phyloP scores from a whole-genome alignment of 192 early-diverging fungal species.

The Cetraspora pellucida region DNA sequence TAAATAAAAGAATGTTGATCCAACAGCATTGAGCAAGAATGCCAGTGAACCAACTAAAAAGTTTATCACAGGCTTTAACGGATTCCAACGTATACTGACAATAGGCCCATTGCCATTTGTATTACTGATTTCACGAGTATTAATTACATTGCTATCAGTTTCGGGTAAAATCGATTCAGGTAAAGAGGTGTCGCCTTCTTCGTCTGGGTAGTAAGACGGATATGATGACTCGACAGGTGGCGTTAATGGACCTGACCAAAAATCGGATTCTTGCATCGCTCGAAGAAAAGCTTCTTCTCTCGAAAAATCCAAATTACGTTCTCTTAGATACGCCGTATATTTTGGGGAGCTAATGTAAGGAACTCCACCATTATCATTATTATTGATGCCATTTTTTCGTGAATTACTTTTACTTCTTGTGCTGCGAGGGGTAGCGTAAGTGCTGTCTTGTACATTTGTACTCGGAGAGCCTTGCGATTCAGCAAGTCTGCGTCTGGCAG shows the following conservation, averaged over 20 bases:
- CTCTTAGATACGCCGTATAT: conserved; percentile 17
- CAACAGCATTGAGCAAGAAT: not conserved
- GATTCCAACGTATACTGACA: not conserved
- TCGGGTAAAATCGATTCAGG: not conserved
- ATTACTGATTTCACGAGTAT: not conserved
- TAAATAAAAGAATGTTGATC: not conserved
- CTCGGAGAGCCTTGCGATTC: no score
- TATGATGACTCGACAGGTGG: not conserved
- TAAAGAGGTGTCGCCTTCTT: not conserved
- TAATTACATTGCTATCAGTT: not conserved
- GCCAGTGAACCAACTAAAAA: not conserved
- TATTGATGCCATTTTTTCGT: not conserved
- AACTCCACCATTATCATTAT: not conserved
- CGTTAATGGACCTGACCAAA: no score
- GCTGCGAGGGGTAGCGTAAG: no score
- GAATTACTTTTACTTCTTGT: no score
- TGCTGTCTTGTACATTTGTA: no score
- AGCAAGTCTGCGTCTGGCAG: no score
- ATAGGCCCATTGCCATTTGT: not conserved
- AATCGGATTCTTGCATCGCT: not conserved
- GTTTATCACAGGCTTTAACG: not conserved
- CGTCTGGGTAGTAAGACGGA: not conserved
- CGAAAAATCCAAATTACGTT: not conserved
- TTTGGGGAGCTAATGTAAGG: not conserved
- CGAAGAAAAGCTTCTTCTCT: conserved; percentile 6